Base-by-base conservation (phyloP, 2,329 filamentous ascomycete genomes). In the Apiospora hydei region DNA sequence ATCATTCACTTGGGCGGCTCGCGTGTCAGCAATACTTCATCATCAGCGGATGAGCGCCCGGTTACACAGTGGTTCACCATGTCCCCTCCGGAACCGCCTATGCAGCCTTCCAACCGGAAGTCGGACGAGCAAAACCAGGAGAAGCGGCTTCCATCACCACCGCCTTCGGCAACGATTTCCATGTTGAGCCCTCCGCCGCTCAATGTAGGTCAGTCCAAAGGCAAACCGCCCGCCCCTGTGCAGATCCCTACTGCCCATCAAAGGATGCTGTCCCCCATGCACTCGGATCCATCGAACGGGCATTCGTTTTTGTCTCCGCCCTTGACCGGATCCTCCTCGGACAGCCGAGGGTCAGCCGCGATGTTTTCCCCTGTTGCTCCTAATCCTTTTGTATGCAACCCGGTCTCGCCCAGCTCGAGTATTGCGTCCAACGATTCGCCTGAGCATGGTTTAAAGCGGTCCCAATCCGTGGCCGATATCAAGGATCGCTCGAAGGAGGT, bases 401-500 rank as follows among this genome's bases (percentile, higher is more conserved):
- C 57, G 8, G 57, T 64, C 30, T 64, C 57, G 11, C 57, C 57
- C 57, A 64, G 18, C 34, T 64, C 57, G 67, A 69, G 44, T 24
- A 26, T 46, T 6, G 57, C 68, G n/a, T 69, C 68, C 47, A 44
- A 26, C 46, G 47, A 51, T 11, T 44, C 68, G 26, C 47, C 67
- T 1, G 47, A 57, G 21, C 70, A n/a, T 30, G 34, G 68, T 16
- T 74, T 78, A 18, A 76, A 76, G 30, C 75, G 76, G 7, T 77
- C 77, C 0, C 76, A 77, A 44, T 78, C 77, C 1, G 73, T 74
- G 44, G 73, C 77, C 21, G 75, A 77, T 14, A 71, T 72, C 38
- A 70, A 74, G 64, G 68, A 69, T 10, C 68, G 68, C 47, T 64
- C 57, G 30, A 64, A 73, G 64, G 47, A 69, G 18, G 47, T 21